Evolutionary conservation across 2,329 filamentous ascomycete genomes (phyloP), one percentile per base, ranked within the genome.

Genomic region (Trichoderma harzianum): DNA sequence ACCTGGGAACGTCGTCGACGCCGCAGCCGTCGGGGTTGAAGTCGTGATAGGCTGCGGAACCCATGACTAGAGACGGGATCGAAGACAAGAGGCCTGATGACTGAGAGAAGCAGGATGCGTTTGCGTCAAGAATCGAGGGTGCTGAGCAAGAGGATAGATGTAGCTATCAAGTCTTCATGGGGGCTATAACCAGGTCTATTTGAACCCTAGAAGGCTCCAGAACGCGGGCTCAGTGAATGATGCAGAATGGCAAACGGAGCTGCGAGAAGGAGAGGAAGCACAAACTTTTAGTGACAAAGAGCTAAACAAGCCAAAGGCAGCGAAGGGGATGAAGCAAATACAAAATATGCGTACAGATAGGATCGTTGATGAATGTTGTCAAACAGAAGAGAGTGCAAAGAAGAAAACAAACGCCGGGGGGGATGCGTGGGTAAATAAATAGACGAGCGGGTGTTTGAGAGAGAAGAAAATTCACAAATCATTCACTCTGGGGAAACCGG

Each of bases 251-350:
- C 5, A 55, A 43, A 55, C 18, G 26, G 30, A 53, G 14, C 21
- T 8, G 63, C 34, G 51, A 30, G 39, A 57, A 57, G 7, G 21
- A 70, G 7, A 53, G n/a, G 43, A 63, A 60, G 55, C 30, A 30
- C 24, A 21, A 55, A 60, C 24, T 43, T 34, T 71, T 28, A 11
- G 43, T 34, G 39, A 70, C 71, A 30, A 26, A 65, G 73, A 73
- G 63, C 68, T 47, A 51, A 21, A 58, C 16, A 66, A 43, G 34
- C 47, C 24, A 34, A 26, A 51, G 26, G 53, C 26, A 24, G 26
- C 21, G 26, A 67, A 6, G 32, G 53, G 12, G 39, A 55, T 21
- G 43, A 55, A 55, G 24, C 24, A 55, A 47, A 43, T 28, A 32
- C 24, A 68, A 11, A 11, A 28, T 24, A 30, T 69, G 55, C 47